Base-by-base conservation (phyloP, 2,329 filamentous ascomycete genomes). In the Epicoccum nigrum region DNA sequence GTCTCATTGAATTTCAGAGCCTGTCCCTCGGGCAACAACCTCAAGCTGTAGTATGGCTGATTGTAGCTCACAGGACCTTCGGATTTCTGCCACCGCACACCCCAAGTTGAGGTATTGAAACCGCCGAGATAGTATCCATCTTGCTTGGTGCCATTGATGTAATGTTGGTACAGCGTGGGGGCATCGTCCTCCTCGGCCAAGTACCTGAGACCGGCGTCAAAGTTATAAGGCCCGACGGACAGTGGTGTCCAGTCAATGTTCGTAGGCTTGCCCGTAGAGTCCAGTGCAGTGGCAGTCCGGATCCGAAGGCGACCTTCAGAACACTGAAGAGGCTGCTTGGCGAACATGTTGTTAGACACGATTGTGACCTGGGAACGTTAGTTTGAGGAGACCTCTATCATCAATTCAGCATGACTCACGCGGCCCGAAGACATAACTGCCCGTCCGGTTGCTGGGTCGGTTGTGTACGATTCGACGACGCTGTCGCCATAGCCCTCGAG, bases 91-190 rank as follows among this genome's bases (percentile, higher is more conserved):
- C 61, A 63, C 54, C 55, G 50, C 20, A 62, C 57, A 6, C 58
- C 63, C 61, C 58, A 65, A 6, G 55, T 58, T 13, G 60, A 60
- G 7, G 45, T 55, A 20, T 62, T 53, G 32, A 54, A 60, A 4
- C 60, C 60, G 4, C 62, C 62, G 5, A 64, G 23, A 41, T 59
- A 64, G 9, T 52, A 45, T 4, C 60, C 62, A 17, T 51, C 45
- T 27, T 65, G 59, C 55, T 65, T 63, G 31, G 37, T 44, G 12
- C 41, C 62, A 13, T 38, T 53, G 17, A 59, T 35, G 23, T 59
- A 65, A 37, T 65, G 60, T 41, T 64, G 58, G 27, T 58, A 64
- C 1, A 53, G 17, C 32, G 54, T 59, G 7, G 55, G 55, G 15
- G 53, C 48, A 6, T 49, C 37, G 8, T 60, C 59, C 11, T 60